Conservation (phyloP, 257 asterid genomes). For the Mentha longifolia region DNA sequence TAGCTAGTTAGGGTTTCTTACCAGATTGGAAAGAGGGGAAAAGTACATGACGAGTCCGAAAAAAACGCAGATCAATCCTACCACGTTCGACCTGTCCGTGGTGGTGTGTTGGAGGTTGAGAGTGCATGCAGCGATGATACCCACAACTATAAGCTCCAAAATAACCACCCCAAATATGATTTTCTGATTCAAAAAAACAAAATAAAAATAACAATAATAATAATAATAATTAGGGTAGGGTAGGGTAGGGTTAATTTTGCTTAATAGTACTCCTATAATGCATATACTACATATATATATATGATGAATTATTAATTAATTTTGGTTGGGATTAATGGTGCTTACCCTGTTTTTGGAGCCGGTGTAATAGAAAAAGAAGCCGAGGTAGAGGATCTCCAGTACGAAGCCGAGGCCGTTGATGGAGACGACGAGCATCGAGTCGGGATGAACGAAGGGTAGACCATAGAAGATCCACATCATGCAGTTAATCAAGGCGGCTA, state of each 20-base stretch:
- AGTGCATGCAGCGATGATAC: constrained; percentile 34
- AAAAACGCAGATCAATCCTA: constrained; percentile 4
- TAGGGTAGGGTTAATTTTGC: no score
- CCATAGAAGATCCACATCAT: constrained; percentile 71
- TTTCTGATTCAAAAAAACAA: no score
- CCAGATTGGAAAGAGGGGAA: constrained; percentile 65
- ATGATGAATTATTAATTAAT: no score
- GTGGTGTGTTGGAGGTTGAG: constrained; percentile 38
- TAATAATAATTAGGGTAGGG: no score
- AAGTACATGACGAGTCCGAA: constrained; percentile 61
- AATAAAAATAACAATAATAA: no score
- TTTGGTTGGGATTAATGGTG: no score
- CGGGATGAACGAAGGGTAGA: constrained; percentile 57
- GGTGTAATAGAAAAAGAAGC: constrained; percentile 46
- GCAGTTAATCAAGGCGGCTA: constrained; percentile 59
- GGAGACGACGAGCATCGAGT: constrained; percentile 52
- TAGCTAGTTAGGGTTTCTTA: constrained; percentile 32
- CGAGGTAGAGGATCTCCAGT: constrained; percentile 47
- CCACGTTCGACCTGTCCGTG: constrained; percentile 29
- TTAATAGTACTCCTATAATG: no score
- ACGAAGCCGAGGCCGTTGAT: constrained; percentile 54
- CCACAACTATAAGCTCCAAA: no score
- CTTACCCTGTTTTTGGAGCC: constrained; percentile 38
- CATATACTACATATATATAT: no score
- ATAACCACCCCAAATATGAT: no score